Base-by-base conservation (phyloP, 176 grass and related monocot species). In the Triticum turgidum region DNA sequence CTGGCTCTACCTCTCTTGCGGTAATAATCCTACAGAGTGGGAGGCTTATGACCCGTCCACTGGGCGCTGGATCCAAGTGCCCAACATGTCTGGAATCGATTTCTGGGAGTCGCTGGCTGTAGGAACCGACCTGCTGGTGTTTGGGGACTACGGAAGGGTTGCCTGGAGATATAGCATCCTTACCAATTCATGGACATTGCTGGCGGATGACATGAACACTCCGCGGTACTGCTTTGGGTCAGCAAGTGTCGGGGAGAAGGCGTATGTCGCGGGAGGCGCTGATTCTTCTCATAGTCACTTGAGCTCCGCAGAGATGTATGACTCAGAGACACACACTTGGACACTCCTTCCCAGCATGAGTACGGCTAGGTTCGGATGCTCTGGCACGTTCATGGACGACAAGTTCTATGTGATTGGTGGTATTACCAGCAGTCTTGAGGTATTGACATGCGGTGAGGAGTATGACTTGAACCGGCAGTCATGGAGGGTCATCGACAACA, bases 1-100 rank as follows among this genome's bases (percentile, higher is more conserved):
- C 79, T 98, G 95, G 95, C 83, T 98, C n/a, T 98, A 98, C 73
- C 93, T 93, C 87, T 98, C 92, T 7, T 93, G 91, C 86, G 1
- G 12, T 5, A 91, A 85, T 14, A n/a, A n/a, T 79, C 87, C 86
- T 32, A 69, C 76, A n/a, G 15, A 93, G 59, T 98, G 91, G 91
- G 84, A 94, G 67, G 90, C 95, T 12, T 98, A 91, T 79, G 92
- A 95, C 61, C 92, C 91, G 0, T 49, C 47, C 91, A 93, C 59
- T 0, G 73, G 86, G 51, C 82, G 87, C 59, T 95, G 92, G 95
- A 95, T 95, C 75, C 86, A 65, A 1, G 89, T 94, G 73, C 92
- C 95, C 69, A 90, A 77, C 79, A 98, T 97, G 95, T 91, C 95
- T n/a, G n/a, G n/a, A n/a, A 11, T 84, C 13, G 20, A 85, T 54